Base-by-base conservation (phyloP, 2,329 filamentous ascomycete species). In the Phaeosphaeria sp. region DNA sequence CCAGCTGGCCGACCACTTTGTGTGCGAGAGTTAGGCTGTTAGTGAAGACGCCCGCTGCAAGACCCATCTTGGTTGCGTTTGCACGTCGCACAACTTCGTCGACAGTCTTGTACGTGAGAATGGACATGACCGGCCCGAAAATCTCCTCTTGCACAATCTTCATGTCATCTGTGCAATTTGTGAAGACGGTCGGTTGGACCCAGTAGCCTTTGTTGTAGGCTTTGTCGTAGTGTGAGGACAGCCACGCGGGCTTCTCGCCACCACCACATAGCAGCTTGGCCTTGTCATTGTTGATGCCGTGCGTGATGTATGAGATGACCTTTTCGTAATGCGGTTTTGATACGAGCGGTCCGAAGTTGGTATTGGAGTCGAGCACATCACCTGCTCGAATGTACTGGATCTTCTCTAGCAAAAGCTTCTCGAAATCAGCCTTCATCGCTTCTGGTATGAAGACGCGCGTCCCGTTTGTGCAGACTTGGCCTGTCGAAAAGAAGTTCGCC, bases 381-480 rank as follows among this genome's bases (percentile, higher is more conserved):
- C 93, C 92, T 1, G 90, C 81, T 41, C 92, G 89, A 50, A 93
- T 82, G 66, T 85, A 83, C 59, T 81, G 69, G 77, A 96, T 89
- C 72, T 92, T 92, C 60, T 89, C 84, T 1, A 93, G 71, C 1
- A 96, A 79, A 0, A 81, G 79, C 67, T 83, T 81, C 75, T 96
- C 91, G 64, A 96, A 93, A 0, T 80, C 81, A 15, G 79, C 56
- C 72, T 93, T 88, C 75, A 92, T 83, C 39, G 78, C 73, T 33
- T 83, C 79, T 0, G 90, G 92, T 2, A 97, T 84, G 74, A 96
- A 96, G 33, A 96, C 92, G 11, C 93, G 85, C 1, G 93, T 96
- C 50, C 93, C 93, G 75, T 96, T 96, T 50, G 93, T 96, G 84
- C 93, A 97, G 50, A 96, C 92, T 78, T 97, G 93, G 27, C 93